These are phyloP conservation scores for Pezicula radicicola DNA, from an alignment of 2,329 filamentous ascomycete species.

Conservation along the genomic window DNA sequence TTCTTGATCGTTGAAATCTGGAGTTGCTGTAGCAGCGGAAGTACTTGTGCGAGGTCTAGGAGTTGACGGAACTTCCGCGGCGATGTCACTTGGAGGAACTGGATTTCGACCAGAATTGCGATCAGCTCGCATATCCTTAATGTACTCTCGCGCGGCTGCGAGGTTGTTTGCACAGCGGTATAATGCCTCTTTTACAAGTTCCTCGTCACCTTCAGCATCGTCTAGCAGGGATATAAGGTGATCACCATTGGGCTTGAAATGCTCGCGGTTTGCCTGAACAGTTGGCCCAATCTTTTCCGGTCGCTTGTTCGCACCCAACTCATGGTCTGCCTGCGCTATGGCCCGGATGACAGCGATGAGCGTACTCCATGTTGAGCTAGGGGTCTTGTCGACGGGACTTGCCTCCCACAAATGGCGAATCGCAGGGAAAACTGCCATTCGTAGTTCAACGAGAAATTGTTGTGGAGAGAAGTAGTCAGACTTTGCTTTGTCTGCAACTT, in stretches of 20 bases:
- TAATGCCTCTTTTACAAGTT: slow-evolving; percentile 72
- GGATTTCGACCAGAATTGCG: slow-evolving; percentile 61
- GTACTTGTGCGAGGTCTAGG: slow-evolving; percentile 28
- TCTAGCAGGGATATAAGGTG: slow-evolving; percentile 32
- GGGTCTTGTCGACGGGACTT: slow-evolving; percentile 75
- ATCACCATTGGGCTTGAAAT: slow-evolving; percentile 49
- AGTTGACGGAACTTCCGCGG: slow-evolving; percentile 20
- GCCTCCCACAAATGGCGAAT: slow-evolving; percentile 83
- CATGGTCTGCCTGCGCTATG: slow-evolving; percentile 74
- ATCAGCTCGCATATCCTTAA: slow-evolving; percentile 56
- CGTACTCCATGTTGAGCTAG: slow-evolving; percentile 71
- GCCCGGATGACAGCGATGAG: slow-evolving; percentile 81
- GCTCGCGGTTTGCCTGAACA: slow-evolving; percentile 34
- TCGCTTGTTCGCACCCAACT: slow-evolving; percentile 61
- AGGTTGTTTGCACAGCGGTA: slow-evolving; percentile 74
- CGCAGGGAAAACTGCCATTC: slow-evolving; percentile 74
- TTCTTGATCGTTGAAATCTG: slow-evolving; percentile 18
- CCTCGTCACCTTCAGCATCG: slow-evolving; percentile 50
- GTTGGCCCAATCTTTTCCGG: slow-evolving; percentile 51
- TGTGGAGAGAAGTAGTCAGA: slow-evolving; percentile 61
- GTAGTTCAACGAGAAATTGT: slow-evolving; percentile 84
- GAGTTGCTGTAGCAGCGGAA: slow-evolving; percentile 23
- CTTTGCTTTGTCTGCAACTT: slow-evolving; percentile 51
- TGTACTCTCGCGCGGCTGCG: slow-evolving; percentile 69
- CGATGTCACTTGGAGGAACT: slow-evolving; percentile 59